Conservation (phyloP, 75 land plant genomes). For the Selaginella tamariscina region DNA sequence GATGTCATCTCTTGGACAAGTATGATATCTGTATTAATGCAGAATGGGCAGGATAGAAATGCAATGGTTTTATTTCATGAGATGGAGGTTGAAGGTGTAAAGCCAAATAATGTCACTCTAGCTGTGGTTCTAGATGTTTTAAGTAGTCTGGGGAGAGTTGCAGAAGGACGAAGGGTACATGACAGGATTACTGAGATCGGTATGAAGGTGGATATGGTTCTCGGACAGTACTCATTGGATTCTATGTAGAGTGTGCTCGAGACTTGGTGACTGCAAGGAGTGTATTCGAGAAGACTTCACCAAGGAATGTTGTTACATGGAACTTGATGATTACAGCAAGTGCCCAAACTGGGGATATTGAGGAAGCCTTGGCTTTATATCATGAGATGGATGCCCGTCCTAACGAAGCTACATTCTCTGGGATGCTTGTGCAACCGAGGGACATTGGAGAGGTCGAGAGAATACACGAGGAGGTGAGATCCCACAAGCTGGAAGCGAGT, state of each 20-base stretch:
- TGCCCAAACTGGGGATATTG: not conserved
- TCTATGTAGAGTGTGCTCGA: not conserved
- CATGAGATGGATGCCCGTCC: not conserved
- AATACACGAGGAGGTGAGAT: not conserved
- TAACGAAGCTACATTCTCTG: not conserved
- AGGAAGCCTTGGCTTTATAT: not conserved
- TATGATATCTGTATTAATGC: slow-evolving; percentile 17
- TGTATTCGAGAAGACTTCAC: not conserved
- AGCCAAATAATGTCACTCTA: slow-evolving; percentile 16
- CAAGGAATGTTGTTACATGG: not conserved
- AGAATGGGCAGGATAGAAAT: slow-evolving; percentile 15
- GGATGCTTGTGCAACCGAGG: not conserved
- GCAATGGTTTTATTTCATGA: slow-evolving; percentile 15
- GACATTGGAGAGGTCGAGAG: no score
- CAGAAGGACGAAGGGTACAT: no score
- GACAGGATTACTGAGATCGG: no score
- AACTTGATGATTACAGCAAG: not conserved
- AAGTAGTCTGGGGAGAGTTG: no score
- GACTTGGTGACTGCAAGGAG: not conserved
- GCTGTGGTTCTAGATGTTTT: slow-evolving; percentile 17
- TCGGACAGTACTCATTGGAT: not conserved
- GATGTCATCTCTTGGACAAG: slow-evolving; percentile 25
- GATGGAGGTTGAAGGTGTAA: slow-evolving; percentile 10
- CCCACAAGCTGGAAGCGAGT: not conserved
- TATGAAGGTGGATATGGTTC: no score